These are phyloP conservation scores for Onygenales sp. DNA, from an alignment of 2,329 filamentous ascomycete species.

Conservation along the genomic window DNA sequence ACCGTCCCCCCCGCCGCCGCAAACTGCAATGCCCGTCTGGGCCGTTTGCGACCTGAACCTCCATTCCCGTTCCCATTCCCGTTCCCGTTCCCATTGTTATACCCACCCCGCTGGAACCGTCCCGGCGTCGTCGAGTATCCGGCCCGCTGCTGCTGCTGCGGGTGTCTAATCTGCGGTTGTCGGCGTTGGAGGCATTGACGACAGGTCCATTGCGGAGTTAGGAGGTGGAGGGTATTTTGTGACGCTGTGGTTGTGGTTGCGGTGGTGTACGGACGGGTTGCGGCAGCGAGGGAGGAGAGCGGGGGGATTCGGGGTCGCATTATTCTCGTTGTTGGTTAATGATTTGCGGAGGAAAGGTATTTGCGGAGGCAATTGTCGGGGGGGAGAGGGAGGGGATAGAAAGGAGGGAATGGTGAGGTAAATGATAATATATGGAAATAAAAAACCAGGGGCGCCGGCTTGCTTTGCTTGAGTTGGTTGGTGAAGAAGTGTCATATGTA, in stretches of 20 bases:
- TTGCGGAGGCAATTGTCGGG: too few relatives aligned
- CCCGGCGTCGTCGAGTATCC: slow-evolving; percentile 1
- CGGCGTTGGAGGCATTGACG: slow-evolving; percentile 12
- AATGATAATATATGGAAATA: not conserved
- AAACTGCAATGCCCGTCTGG: slow-evolving; percentile 22
- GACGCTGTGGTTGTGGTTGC: not conserved
- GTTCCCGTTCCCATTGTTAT: not conserved
- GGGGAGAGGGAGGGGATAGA: not conserved
- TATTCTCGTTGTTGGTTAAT: not conserved
- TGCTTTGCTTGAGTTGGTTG: not conserved
- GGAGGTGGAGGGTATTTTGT: not conserved
- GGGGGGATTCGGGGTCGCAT: slow-evolving; percentile 3
- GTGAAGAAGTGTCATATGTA: too few relatives aligned
- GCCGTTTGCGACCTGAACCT: slow-evolving; percentile 1
- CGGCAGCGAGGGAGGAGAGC: not conserved
- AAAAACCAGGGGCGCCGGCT: not conserved
- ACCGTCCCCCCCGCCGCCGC: slow-evolving; percentile 27
- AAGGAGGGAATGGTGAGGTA: not conserved
- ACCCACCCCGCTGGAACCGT: not conserved
- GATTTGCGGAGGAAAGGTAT: too few relatives aligned
- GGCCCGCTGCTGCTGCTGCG: not conserved
- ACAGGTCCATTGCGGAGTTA: slow-evolving; percentile 14
- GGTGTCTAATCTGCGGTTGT: not conserved
- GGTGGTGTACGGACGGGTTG: not conserved
- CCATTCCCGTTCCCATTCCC: not conserved